These are phyloP conservation scores for Paecilomyces formosus DNA, from an alignment of 2,329 filamentous ascomycete species.

Conservation along the genomic window DNA sequence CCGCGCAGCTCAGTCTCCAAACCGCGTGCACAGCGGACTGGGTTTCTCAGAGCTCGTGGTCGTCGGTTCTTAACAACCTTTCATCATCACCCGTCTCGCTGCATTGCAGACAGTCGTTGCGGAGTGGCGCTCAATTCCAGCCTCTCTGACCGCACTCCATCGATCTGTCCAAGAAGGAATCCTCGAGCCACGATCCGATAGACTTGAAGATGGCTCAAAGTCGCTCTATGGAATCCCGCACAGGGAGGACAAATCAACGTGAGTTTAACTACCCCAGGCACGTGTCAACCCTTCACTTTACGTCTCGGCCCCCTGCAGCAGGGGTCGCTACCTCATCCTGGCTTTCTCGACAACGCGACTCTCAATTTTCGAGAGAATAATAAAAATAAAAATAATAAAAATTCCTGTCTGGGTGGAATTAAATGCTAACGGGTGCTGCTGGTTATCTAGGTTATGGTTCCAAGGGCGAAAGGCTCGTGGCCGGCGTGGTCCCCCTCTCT, in stretches of 20 bases:
- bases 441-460: slow-evolving; percentile 68
- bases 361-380: background rate
- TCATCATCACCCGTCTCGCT: background rate
- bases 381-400: background rate
- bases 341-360: background rate
- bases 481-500: slow-evolving; percentile 85
- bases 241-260: slow-evolving; percentile 44
- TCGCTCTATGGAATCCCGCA: slow-evolving; percentile 41
- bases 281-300: slow-evolving; percentile 9
- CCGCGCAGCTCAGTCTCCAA: background rate
- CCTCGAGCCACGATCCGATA: background rate
- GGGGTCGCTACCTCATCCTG: background rate
- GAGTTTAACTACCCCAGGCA: slow-evolving; percentile 22
- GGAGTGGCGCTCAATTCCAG: background rate
- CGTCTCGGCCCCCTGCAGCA: background rate
- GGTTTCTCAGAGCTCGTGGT: background rate
- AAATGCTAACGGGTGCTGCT: background rate
- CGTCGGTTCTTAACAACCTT: background rate
- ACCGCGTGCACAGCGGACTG: background rate
- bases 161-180: background rate
- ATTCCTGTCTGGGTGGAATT: background rate
- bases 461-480: slow-evolving; percentile 88
- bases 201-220: slow-evolving; percentile 30
- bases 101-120: background rate
- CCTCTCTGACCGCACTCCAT: slow-evolving; percentile 1